Percentiles rank a stretch among this genome's conserved stretches.
phyloP scores from a whole-genome alignment of 805 yeast species.

The Grigorovia yakushimaensis region DNA sequence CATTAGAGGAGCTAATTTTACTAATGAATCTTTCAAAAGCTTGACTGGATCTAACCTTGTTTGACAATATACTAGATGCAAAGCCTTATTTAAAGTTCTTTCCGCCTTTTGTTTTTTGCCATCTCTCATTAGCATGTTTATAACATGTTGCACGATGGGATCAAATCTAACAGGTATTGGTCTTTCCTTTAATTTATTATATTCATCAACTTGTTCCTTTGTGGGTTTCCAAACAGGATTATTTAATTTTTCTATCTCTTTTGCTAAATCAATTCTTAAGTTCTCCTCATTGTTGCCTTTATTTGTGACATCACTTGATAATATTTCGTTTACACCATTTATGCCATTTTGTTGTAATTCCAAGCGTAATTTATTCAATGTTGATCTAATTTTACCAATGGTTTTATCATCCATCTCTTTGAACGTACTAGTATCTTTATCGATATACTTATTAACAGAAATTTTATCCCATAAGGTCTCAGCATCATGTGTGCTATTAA shows the following conservation, averaged over 20 bases:
- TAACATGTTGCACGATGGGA: slow-evolving; percentile 65
- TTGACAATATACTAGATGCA: slow-evolving; percentile 55
- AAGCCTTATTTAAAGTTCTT: slow-evolving; percentile 60
- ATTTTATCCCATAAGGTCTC: neutral
- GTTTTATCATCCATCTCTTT: neutral
- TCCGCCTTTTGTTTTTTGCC: slow-evolving; percentile 82
- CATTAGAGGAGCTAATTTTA: slow-evolving; percentile 76
- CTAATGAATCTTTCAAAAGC: slow-evolving; percentile 63
- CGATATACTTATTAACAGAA: neutral
- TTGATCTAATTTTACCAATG: neutral
- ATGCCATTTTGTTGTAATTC: neutral
- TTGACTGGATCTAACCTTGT: slow-evolving; percentile 71
- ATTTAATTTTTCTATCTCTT: neutral
- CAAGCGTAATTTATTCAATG: neutral
- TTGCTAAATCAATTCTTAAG: neutral
- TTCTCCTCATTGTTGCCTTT: neutral
- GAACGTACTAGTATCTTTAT: neutral
- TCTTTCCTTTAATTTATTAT: slow-evolving; percentile 37
- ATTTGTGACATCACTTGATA: neutral
- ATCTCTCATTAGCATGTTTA: slow-evolving; percentile 83
- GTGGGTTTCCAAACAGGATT: slow-evolving; percentile 37
- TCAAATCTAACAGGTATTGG: slow-evolving; percentile 56
- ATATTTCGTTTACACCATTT: neutral
- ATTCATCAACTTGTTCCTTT: slow-evolving; percentile 52
- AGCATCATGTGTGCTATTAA: too few relatives aligned